Evolutionary conservation across 768 basidiomycete species (phyloP), one percentile per base, ranked within the genome.

Genomic region (Leucogyrophana mollusca): DNA sequence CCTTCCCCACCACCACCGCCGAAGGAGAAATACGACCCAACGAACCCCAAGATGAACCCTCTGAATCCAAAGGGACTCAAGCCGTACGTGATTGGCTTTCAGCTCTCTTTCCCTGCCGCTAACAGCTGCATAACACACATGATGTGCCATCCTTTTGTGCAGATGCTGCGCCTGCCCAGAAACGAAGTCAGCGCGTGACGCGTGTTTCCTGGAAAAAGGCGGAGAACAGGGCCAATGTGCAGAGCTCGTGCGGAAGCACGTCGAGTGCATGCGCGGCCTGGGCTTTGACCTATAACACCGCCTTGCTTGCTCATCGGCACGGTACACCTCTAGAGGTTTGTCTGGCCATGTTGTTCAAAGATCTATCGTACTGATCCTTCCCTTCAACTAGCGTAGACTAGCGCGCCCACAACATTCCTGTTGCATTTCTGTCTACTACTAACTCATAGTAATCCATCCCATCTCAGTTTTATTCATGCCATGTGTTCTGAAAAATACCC

Each of bases 161-260:
- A 98, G 95, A 57, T 98, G 95, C 57, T 97, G 95, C 60, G 95
- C 94, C 34, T 98, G 95, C 61, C 94, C 93, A 2, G 78, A 92
- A 56, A 95, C 94, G 2, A 98, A 98, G 66, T 79, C 85, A 2
- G 78, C 77, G n/a, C 79, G 96, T 9, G 96, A 99, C 66, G 85
- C 94, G 53, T 99, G 96, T 68, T 98, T 96, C 74, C 73, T 98
- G 50, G 79, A 81, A 47, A 59, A 76, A 4, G 67, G 75, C 17
- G 79, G 80, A 47, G 87, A 87, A 5, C 76, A 80, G 46, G 85
- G 85, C 47, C 84, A 87, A 61, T 99, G 96, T 72, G 82, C 74
- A 58, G 80, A 87, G 41, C 69, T 93, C 37, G 78, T 99, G 4
- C 77, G 82, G 58, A 78, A 74, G 48, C 95, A 98, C 56, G 72